Percentiles rank a stretch among this genome's conserved stretches.
Conservation (phyloP, 331 rosid species). For the Rhamnella rubrinervis region DNA sequence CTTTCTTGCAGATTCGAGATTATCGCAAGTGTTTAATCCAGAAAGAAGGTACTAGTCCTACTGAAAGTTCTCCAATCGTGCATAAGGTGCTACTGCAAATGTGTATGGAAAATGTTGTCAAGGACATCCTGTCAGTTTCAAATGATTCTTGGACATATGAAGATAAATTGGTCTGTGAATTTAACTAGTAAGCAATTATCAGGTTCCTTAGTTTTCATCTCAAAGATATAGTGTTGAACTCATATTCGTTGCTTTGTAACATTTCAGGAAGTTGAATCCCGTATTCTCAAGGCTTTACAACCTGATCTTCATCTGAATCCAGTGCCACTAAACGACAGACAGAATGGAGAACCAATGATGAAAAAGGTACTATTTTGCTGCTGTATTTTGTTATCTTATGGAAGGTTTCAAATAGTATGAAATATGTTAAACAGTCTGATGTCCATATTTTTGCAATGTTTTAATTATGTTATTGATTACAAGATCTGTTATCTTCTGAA, state of each 20-base stretch:
- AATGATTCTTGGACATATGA: slow-evolving; percentile 36
- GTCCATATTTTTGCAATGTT: no score
- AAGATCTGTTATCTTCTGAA: no score
- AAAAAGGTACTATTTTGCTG: slow-evolving; percentile 26
- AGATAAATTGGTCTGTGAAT: slow-evolving; percentile 31
- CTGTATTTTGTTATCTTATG: slow-evolving; percentile 1
- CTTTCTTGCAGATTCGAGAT: slow-evolving; percentile 40
- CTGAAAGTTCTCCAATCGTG: slow-evolving; percentile 23
- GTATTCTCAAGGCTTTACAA: slow-evolving; percentile 38
- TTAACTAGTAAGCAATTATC: slow-evolving; percentile 4
- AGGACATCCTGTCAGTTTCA: slow-evolving; percentile 33
- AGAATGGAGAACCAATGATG: slow-evolving; percentile 5
- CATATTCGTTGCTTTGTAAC: not conserved
- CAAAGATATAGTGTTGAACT: not conserved
- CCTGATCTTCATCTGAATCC: slow-evolving; percentile 40
- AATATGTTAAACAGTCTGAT: no score
- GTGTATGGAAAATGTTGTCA: slow-evolving; percentile 41
- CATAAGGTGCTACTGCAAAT: slow-evolving; percentile 28
- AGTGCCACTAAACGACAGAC: slow-evolving; percentile 18
- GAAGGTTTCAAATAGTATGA: not conserved
- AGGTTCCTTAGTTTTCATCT: slow-evolving; percentile 8
- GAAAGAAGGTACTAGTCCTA: slow-evolving; percentile 7
- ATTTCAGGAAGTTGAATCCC: slow-evolving; percentile 42
- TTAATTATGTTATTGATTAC: no score
- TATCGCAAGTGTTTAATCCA: slow-evolving; percentile 31